phyloP scores from a whole-genome alignment of 192 early-diverging fungal species.

The Backusella tuberculispora region DNA sequence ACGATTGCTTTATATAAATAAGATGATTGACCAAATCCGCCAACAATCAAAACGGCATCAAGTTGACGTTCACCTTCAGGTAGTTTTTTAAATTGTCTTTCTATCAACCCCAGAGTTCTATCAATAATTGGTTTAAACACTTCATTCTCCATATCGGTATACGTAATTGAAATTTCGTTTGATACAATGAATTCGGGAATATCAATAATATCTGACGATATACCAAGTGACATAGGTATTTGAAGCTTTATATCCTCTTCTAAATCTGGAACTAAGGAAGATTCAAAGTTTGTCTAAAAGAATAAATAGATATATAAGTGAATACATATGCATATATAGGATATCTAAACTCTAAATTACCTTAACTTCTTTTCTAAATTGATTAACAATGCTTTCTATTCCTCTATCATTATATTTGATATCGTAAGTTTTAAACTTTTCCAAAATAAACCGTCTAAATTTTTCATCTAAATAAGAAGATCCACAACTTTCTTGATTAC shows the following conservation, averaged over 20 bases:
- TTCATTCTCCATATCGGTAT: background rate
- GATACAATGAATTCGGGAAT: background rate
- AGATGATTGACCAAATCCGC: background rate
- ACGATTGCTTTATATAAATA: background rate
- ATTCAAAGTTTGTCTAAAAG: background rate
- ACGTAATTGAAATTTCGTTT: background rate
- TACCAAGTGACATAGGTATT: background rate
- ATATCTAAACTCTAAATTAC: background rate
- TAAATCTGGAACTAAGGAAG: background rate
- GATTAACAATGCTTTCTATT: background rate
- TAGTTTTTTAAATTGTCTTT: background rate
- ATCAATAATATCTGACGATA: background rate
- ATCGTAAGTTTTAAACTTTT: background rate
- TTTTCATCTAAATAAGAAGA: conserved; percentile 6
- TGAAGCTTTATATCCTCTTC: background rate
- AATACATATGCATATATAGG: background rate
- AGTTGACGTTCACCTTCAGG: background rate
- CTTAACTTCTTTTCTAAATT: background rate
- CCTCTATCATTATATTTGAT: background rate
- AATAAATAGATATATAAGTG: background rate
- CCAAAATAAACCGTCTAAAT: background rate
- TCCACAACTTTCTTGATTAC: background rate
- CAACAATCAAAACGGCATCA: background rate
- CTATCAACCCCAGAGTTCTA: background rate
- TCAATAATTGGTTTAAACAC: background rate